These are phyloP conservation scores for Corylus heterophylla DNA, from an alignment of 306 rosid species.

Conservation along the genomic window DNA sequence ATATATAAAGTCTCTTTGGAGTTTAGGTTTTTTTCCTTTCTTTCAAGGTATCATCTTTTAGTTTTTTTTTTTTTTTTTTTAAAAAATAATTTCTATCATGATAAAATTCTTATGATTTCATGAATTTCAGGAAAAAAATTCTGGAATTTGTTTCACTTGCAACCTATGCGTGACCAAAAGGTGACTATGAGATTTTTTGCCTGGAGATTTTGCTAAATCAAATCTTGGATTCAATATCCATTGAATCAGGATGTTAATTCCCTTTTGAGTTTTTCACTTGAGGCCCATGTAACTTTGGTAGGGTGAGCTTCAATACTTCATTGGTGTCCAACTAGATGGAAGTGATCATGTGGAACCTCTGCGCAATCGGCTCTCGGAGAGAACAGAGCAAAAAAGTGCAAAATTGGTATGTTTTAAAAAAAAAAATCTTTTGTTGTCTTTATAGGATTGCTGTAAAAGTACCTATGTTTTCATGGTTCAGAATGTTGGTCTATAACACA, in stretches of 20 bases:
- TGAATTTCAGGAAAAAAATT: slow-evolving; percentile 74
- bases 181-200: slow-evolving; percentile 37
- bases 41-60: background rate
- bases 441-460: background rate
- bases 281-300: slow-evolving; percentile 27
- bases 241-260: slow-evolving; percentile 1
- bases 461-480: background rate
- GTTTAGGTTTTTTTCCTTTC: background rate
- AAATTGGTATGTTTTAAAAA: slow-evolving; percentile 48
- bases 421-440: background rate
- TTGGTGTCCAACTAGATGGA: slow-evolving; percentile 92
- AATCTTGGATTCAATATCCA: slow-evolving; percentile 9
- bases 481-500: background rate
- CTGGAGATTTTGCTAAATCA: slow-evolving; percentile 10
- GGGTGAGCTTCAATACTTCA: slow-evolving; percentile 99
- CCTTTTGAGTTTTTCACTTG: slow-evolving; percentile 15
- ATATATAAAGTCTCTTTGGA: background rate
- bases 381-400: slow-evolving; percentile 62
- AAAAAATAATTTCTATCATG: background rate
- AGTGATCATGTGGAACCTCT: slow-evolving; percentile 86
- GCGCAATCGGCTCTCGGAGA: slow-evolving; percentile 58
- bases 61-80: background rate
- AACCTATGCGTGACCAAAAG: slow-evolving; percentile 92
- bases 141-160: slow-evolving; percentile 96
- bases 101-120: slow-evolving; percentile 24